phyloP scores from a whole-genome alignment of 169 alveolate genomes.

The Besnoitia besnoiti region DNA sequence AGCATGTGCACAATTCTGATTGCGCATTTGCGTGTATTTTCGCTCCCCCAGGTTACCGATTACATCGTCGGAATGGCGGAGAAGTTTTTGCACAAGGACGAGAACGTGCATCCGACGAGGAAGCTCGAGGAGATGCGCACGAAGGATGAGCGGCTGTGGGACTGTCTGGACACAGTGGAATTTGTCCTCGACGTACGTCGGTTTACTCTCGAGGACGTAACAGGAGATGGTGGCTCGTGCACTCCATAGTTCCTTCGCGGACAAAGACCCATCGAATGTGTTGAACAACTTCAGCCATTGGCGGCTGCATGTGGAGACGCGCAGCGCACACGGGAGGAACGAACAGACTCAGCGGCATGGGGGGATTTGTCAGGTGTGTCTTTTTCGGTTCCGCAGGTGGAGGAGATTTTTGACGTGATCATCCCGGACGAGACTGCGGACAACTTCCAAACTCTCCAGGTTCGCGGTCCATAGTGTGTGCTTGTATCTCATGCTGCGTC shows the following conservation, averaged over 20 bases:
- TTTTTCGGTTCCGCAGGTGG: slow-evolving; percentile 30
- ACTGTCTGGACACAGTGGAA: slow-evolving; percentile 56
- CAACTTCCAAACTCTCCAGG: slow-evolving; percentile 36
- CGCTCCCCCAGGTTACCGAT: slow-evolving; percentile 23
- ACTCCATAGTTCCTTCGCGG: too few species aligned
- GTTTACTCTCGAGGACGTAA: too few species aligned
- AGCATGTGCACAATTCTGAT: too few species aligned
- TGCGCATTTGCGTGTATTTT: too few species aligned
- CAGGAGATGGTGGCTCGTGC: too few species aligned
- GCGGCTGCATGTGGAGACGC: too few species aligned
- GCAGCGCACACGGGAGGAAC: too few species aligned
- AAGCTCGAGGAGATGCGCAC: slow-evolving; percentile 26
- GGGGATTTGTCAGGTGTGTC: too few species aligned
- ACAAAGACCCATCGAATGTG: too few species aligned
- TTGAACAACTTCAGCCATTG: too few species aligned
- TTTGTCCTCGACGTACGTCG: slow-evolving; percentile 52
- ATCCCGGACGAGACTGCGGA: slow-evolving; percentile 50
- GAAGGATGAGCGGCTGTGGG: slow-evolving; percentile 50
- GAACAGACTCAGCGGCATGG: too few species aligned
- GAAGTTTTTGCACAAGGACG: slow-evolving; percentile 4
- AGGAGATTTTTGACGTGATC: slow-evolving; percentile 35
- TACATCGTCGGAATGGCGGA: slow-evolving; percentile 30
- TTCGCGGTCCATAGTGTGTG: not conserved
- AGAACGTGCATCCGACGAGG: not conserved
- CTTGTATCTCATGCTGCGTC: not conserved